Evolutionary conservation across 2,329 filamentous ascomycete species (phyloP).

Genomic region (Alternaria sp.): DNA sequence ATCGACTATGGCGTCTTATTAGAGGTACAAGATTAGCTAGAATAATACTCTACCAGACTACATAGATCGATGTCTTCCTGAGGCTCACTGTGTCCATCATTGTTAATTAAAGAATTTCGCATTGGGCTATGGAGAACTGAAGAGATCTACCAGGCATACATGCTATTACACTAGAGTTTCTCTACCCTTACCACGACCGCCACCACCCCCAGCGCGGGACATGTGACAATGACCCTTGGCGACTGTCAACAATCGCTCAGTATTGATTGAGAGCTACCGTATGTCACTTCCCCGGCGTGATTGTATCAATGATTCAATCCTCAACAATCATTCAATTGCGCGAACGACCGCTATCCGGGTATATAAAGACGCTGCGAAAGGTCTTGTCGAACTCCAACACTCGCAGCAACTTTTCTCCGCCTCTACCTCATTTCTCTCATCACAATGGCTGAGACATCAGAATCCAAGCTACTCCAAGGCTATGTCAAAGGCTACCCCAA

Average conservation of each 20-base stretch:
- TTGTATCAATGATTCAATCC: not conserved
- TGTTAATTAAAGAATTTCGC: too few species aligned
- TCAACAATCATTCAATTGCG: not conserved
- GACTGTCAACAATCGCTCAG: not conserved
- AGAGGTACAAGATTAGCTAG: too few species aligned
- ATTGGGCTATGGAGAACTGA: too few species aligned
- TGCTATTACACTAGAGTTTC: too few species aligned
- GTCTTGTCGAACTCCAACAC: not conserved
- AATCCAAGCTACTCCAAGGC: conserved; percentile 34
- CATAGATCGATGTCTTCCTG: too few species aligned
- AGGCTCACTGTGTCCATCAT: too few species aligned
- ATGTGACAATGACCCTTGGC: not conserved
- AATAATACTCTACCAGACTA: too few species aligned
- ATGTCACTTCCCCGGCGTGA: not conserved
- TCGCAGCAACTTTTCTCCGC: not conserved
- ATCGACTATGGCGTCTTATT: too few species aligned
- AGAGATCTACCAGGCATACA: too few species aligned
- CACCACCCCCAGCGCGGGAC: too few species aligned
- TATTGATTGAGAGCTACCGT: not conserved
- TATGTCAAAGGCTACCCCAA: not conserved
- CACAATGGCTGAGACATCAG: conserved; percentile 16
- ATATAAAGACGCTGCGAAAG: not conserved
- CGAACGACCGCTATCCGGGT: not conserved
- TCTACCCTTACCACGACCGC: too few species aligned
- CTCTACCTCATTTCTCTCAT: not conserved